Conservation (phyloP, 768 basidiomycete species). For the Lepiota brunneoincarnata region DNA sequence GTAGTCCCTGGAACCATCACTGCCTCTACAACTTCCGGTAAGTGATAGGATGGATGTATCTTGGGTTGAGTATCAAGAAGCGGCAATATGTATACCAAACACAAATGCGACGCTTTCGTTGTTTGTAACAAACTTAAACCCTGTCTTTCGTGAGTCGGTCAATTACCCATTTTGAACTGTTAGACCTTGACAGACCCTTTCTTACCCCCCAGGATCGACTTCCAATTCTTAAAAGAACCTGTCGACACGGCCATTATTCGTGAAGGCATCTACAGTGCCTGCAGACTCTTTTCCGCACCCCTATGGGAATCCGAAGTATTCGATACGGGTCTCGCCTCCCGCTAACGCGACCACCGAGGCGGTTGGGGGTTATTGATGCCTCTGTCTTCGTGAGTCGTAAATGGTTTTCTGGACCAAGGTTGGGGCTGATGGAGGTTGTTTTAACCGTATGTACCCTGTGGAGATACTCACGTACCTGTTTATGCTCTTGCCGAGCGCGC, state of each 20-base stretch:
- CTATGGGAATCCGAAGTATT: conserved; percentile 17
- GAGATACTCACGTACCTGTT: not conserved
- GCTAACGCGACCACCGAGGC: conserved; percentile 10
- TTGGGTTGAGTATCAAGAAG: too few relatives aligned
- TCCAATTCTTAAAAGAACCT: conserved; percentile 20
- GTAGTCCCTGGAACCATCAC: not conserved
- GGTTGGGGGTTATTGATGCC: conserved; percentile 36
- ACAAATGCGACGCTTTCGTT: too few relatives aligned
- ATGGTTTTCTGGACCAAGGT: too few relatives aligned
- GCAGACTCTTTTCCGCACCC: conserved; percentile 18
- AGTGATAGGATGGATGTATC: too few relatives aligned
- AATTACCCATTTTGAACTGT: not conserved
- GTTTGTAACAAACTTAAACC: too few relatives aligned
- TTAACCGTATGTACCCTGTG: conserved; percentile 7
- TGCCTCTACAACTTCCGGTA: too few relatives aligned
- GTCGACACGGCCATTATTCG: conserved; percentile 22
- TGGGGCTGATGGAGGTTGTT: not conserved
- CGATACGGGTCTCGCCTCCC: not conserved
- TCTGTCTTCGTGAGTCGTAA: conserved; percentile 27
- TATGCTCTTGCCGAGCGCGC: conserved; percentile 11
- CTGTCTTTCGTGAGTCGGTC: too few relatives aligned
- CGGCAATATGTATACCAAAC: too few relatives aligned
- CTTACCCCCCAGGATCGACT: conserved; percentile 40
- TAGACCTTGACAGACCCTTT: conserved; percentile 36
- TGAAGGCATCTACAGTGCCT: conserved; percentile 17